phyloP scores from a whole-genome alignment of 2,329 filamentous ascomycete species.

The Aspergillus brasiliensis region DNA sequence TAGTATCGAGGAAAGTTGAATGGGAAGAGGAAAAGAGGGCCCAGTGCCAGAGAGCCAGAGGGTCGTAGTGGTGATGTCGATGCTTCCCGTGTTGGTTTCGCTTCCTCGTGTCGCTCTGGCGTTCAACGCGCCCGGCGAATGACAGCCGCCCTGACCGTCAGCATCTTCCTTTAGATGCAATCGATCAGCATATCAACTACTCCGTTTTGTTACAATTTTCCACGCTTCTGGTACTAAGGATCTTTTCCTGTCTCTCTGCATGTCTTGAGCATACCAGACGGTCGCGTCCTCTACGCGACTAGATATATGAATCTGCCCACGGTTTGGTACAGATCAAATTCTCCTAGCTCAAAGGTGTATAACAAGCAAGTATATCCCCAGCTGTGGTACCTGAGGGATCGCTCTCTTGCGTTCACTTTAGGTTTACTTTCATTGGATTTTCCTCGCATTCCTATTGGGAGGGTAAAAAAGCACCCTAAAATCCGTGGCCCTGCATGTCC shows the following conservation, averaged over 20 bases:
- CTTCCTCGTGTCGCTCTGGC: conserved; percentile 11
- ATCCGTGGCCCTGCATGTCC: conserved; percentile 1
- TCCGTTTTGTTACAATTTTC: not conserved
- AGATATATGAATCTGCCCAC: not conserved
- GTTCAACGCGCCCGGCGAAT: conserved; percentile 10
- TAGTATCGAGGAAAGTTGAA: not conserved
- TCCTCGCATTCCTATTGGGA: not conserved
- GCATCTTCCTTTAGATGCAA: conserved; percentile 1
- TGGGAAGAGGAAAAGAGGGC: not conserved
- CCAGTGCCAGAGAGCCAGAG: not conserved
- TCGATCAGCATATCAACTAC: not conserved
- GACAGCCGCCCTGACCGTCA: conserved; percentile 9
- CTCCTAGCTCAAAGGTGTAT: too few relatives aligned
- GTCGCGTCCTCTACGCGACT: not conserved
- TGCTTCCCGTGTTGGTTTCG: conserved; percentile 9
- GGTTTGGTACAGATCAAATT: not conserved
- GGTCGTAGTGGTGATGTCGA: conserved; percentile 12
- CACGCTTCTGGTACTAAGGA: not conserved
- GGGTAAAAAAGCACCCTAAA: not conserved
- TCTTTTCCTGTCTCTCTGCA: not conserved
- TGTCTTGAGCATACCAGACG: not conserved
- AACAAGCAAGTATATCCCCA: not conserved
- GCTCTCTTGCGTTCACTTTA: not conserved
- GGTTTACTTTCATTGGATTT: not conserved
- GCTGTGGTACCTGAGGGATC: not conserved